Percentiles rank a stretch among this genome's conserved stretches.
Conservation (phyloP, 169 alveolate genomes). For the Plasmodium relictum region DNA sequence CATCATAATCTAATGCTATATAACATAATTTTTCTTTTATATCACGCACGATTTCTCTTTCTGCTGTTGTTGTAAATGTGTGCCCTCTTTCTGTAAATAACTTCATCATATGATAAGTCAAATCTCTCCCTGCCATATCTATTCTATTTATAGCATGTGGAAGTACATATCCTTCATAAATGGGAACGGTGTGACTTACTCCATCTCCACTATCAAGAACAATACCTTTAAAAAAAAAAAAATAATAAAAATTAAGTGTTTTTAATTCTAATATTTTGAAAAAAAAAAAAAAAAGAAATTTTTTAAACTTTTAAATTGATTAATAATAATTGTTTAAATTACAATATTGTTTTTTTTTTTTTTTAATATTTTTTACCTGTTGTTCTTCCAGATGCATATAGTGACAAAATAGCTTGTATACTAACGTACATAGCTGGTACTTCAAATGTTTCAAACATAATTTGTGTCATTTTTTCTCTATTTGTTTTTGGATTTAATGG, state of each 20-base stretch:
- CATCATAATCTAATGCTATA: conserved; percentile 97
- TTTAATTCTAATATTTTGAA: background rate
- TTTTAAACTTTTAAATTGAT: background rate
- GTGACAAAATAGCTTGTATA: conserved; percentile 98
- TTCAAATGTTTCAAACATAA: conserved; percentile 98
- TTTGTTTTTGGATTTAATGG: conserved; percentile 97
- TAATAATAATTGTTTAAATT: background rate
- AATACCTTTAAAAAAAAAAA: conserved; percentile 77
- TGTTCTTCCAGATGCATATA: conserved; percentile 99
- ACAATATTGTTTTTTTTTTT: background rate
- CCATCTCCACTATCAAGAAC: conserved; percentile 99
- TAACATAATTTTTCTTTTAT: conserved; percentile 98
- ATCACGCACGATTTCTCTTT: conserved; percentile 97
- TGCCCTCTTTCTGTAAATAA: conserved; percentile 97
- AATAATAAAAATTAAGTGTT: background rate
- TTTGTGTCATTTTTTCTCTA: conserved; percentile 98
- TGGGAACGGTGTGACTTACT: conserved; percentile 98
- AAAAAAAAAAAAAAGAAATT: conserved; percentile 15
- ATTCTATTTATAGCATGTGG: conserved; percentile 97
- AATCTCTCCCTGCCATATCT: conserved; percentile 99
- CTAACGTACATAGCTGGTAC: conserved; percentile 98
- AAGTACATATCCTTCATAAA: conserved; percentile 99
- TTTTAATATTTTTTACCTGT: conserved; percentile 91
- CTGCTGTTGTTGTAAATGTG: conserved; percentile 97
- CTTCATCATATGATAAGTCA: conserved; percentile 95